Evolutionary conservation across 1,139 yeast genomes (phyloP), one percentile per base, ranked within the genome.

Genomic region (Hemisphaericaspora xylofermentans): DNA sequence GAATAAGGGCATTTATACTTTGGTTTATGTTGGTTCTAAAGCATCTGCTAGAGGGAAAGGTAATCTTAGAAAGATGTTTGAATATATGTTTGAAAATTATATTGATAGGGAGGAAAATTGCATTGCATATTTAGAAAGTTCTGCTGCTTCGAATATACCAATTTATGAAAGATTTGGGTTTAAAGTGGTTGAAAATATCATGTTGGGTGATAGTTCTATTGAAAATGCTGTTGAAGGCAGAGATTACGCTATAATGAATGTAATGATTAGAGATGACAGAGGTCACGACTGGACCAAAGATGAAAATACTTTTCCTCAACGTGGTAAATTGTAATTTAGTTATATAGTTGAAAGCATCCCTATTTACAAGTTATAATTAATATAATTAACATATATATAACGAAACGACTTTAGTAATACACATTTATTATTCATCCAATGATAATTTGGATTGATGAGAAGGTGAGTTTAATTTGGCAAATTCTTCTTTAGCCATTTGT

Each of bases 11-110:
- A 57, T 70, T 6, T 82, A 71, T 64, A 80, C 84, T 14, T 68
- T 82, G 53, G 84, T 82, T 28, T 82, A 82, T 53, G 61, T 82
- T 35, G 88, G 86, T 2, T 75, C 84, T 6, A 64, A 75, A 9
- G 72, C 71, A n/a, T 53, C 60, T 17, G 84, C 85, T 8, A 68
- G 84, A 52, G 88, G 88, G 28, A 81, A 81, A 57, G 88, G 88
- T 7, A 80, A 82, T 55, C 80, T 74, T n/a, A 60, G 87, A 36
- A 68, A 68, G 39, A 66, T 80, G 53, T 74, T 82, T 49, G 77
- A 78, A n/a, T 73, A 66, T 51, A 76, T 79, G 74, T 79, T 78
- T 48, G 58, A 64, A 22, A 64, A 70, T 39, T 66, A 73, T 54
- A 68, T 83, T 40, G 86, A 82, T 50, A 60, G 62, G 36, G 58